phyloP scores from a whole-genome alignment of 805 yeast genomes.

The Saccharomycopsis sp. region DNA sequence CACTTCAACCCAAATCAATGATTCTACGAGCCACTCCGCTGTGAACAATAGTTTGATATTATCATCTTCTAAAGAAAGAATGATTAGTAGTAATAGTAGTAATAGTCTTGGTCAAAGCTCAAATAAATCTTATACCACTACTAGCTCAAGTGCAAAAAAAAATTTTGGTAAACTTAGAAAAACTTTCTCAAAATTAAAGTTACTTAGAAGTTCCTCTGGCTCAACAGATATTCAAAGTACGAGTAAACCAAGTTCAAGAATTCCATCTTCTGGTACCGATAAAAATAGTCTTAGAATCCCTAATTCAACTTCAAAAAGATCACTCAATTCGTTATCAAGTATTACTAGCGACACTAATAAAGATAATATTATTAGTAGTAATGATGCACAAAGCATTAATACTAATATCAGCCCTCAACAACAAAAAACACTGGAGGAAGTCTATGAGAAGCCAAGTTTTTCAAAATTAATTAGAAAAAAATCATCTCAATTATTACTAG shows the following conservation, averaged over 20 bases:
- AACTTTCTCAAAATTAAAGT: conserved; percentile 13
- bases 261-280: conserved; percentile 4
- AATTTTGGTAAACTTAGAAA: conserved; percentile 16
- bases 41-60: too few species aligned
- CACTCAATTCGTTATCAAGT: conserved; percentile 10
- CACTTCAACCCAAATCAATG: not conserved
- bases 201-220: conserved; percentile 12
- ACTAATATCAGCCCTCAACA: not conserved
- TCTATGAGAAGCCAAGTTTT: conserved; percentile 16
- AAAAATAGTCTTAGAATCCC: conserved; percentile 4
- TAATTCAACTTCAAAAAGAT: conserved; percentile 8
- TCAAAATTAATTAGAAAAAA: conserved; percentile 16
- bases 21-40: not conserved
- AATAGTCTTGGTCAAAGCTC: conserved; percentile 14
- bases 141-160: conserved; percentile 9
- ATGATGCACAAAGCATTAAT: not conserved
- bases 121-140: conserved; percentile 4
- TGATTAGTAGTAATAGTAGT: conserved; percentile 13
- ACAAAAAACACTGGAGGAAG: not conserved
- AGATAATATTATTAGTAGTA: not conserved
- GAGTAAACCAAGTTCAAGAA: conserved; percentile 3
- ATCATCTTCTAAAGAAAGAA: not conserved
- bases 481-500: conserved; percentile 15
- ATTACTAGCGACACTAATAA: conserved; percentile 1
- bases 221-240: conserved; percentile 3